Evolutionary conservation across 2,329 filamentous ascomycete genomes (phyloP), one percentile per base, ranked within the genome.

Genomic region (Macrophomina pseudophaseolina): DNA sequence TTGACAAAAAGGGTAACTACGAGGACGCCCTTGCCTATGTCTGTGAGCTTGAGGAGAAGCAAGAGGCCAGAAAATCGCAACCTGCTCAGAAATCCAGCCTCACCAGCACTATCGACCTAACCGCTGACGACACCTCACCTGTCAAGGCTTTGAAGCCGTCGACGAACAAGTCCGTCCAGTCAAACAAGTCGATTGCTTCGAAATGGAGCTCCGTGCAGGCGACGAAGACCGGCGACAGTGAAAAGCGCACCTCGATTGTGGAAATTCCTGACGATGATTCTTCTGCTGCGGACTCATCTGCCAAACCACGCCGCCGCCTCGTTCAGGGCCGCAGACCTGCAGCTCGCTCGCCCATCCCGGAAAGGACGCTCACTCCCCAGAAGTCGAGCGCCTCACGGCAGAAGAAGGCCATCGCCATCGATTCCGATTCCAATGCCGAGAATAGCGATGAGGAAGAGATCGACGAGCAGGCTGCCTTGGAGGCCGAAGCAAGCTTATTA

Each of bases 401-500:
- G 11, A 67, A 69, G 59, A 69, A 71, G 12, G 65, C 75, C n/a
- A 74, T 78, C 23, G 72, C 76, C 1, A 74, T 77, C 11, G 76
- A 77, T 16, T 76, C 78, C 2, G 74, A 74, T 33, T 82, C 83
- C 0, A 82, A 83, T 12, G 78, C 78, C 14, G 81, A 82, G 52
- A 59, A 33, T 3, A 64, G 49, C 4, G 53, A 53, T 4, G 60
- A 65, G 49, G 53, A 23, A 23, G 23, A 53, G 30, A 11, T 75
- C 32, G 79, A 78, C 28, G 75, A 76, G 32, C 72, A 76, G 4
- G 70, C 65, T 4, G 72, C 68, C 6, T 74, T 78, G 9, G 72
- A 75, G 35, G 75, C 87, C 48, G 83, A 87, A 35, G 74, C 73
- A 4, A 85, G 85, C 65, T 86, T 97, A 6, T 82, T 98, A 33